Evolutionary conservation across 176 grass and related monocot species (phyloP), one percentile per base, ranked within the genome.

Genomic region (Eleusine indica): DNA sequence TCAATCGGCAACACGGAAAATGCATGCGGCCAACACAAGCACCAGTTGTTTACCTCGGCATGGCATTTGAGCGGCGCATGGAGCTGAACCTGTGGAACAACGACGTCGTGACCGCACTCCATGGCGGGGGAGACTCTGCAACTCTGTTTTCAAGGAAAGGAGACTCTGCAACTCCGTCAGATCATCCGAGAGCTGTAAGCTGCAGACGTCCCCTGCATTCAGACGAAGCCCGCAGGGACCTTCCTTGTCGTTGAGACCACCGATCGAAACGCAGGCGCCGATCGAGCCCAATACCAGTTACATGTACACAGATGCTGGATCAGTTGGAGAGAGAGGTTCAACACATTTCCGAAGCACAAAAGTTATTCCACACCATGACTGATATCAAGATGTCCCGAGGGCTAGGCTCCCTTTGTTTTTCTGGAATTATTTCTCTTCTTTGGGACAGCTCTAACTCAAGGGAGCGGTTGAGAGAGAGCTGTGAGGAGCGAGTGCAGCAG

Each of bases 401-500:
- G 76, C 62, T 52, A 69, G 57, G 79, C 80, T 83, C 67, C 74
- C 86, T 70, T 9, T 88, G 75, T 84, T 82, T 78, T 73, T 78
- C 16, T 41, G 49, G 63, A 16, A 75, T 89, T 89, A 89, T 89
- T 89, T 81, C 35, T 77, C 46, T 70, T 51, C 35, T 67, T n/a
- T 21, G 77, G 71, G 82, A 89, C 87, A 85, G 87, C 82, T 85
- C 87, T 89, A 80, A 49, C 87, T 85, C 83, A 71, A 70, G 83
- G 88, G 83, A 86, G 78, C 77, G 78, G 67, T 89, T 76, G 88
- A 85, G 78, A 81, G 83, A 89, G 88, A 89, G 88, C 83, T 89
- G 88, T 85, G 83, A 82, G 41, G 88, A 82, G 83, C 37, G 22
- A 72, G 68, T 12, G 66, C 28, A 14, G 6, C 22, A 12, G 29